Conservation (phyloP, 129 eudicot species). For the Flaveria sonorensis region DNA sequence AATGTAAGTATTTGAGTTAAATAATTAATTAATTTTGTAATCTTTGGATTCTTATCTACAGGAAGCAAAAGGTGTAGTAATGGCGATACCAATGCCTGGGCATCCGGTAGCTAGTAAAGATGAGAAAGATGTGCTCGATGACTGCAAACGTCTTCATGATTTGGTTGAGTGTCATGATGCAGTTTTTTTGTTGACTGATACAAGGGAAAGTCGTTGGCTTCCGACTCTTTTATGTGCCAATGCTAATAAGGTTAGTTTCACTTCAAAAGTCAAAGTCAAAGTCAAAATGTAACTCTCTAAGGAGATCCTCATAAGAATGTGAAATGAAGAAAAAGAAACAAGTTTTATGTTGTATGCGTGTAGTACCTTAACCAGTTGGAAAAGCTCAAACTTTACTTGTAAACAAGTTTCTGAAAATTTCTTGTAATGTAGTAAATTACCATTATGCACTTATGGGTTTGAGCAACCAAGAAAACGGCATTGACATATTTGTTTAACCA, state of each 20-base stretch:
- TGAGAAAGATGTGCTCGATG: conserved; percentile 63
- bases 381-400: background rate
- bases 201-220: conserved; percentile 98
- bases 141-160: conserved; percentile 67
- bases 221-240: conserved; percentile 75
- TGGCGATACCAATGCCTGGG: conserved; percentile 98
- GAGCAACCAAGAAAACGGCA: conserved; percentile 3
- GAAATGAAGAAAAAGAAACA: background rate
- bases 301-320: background rate
- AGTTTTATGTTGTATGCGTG: background rate
- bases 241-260: conserved; percentile 52
- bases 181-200: conserved; percentile 81
- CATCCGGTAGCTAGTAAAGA: conserved; percentile 80
- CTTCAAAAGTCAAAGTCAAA: conserved; percentile 1
- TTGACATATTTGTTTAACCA: background rate
- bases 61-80: conserved; percentile 89
- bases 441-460: conserved; percentile 7
- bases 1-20: background rate
- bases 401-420: background rate
- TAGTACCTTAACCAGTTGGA: background rate
- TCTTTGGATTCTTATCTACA: conserved; percentile 29
- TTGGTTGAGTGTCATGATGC: conserved; percentile 84
- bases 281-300: background rate
- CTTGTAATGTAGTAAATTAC: conserved; percentile 11
- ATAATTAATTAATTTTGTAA: background rate